A percentile compares a stretch with the other conserved stretches of the same genome.
Conservation (phyloP, 352 stramenopile species). For the Globisporangium splendens region DNA sequence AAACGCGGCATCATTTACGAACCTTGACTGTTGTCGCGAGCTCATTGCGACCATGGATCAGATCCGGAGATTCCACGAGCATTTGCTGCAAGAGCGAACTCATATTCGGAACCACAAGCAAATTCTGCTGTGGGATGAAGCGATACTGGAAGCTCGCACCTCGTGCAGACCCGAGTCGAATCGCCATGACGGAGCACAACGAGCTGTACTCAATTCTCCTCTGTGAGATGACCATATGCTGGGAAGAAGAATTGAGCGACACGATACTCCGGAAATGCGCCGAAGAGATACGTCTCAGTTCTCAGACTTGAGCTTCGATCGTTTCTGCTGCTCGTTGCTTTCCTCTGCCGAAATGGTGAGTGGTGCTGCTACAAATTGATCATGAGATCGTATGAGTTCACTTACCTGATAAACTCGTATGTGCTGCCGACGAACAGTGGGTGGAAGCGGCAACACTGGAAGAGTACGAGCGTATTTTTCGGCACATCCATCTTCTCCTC, state of each 20-base stretch:
- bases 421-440: slow-evolving; percentile 17
- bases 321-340: slow-evolving; percentile 62
- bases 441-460: slow-evolving; percentile 28
- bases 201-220: slow-evolving; percentile 47
- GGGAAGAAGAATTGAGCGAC: slow-evolving; percentile 51
- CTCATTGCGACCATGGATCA: slow-evolving; percentile 28
- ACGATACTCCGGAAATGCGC: slow-evolving; percentile 47
- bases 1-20: not conserved
- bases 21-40: not conserved
- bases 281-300: slow-evolving; percentile 32
- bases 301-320: slow-evolving; percentile 35
- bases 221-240: slow-evolving; percentile 64
- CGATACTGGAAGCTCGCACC: slow-evolving; percentile 31
- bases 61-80: slow-evolving; percentile 32
- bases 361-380: not conserved
- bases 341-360: slow-evolving; percentile 55
- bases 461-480: slow-evolving; percentile 42
- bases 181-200: slow-evolving; percentile 38
- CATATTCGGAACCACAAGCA: slow-evolving; percentile 38
- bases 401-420: not conserved
- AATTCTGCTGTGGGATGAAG: slow-evolving; percentile 36
- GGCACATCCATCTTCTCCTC: slow-evolving; percentile 22
- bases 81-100: slow-evolving; percentile 41
- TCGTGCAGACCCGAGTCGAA: slow-evolving; percentile 12
- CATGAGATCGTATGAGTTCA: not conserved